Evolutionary conservation across 495 filamentous ascomycete genomes (phyloP).

Genomic region (Rusavskia elegans): DNA sequence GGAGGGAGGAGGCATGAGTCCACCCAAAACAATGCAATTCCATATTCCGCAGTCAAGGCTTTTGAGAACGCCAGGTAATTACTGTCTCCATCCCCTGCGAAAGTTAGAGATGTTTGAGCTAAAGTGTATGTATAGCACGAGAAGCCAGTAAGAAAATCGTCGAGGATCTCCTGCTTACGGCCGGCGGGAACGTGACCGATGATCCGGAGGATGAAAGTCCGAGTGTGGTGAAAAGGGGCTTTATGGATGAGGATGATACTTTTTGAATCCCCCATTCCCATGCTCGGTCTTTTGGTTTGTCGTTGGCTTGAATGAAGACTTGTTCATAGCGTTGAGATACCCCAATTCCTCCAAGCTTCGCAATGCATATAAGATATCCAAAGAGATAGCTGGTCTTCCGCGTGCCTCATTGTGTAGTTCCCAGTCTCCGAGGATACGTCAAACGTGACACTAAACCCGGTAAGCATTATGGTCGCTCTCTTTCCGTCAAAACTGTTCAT

Average conservation of each 20-base stretch:
- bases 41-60: slow-evolving; percentile 73
- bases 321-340: not conserved
- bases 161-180: slow-evolving; percentile 73
- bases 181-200: slow-evolving; percentile 49
- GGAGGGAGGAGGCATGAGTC: slow-evolving; percentile 52
- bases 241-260: slow-evolving; percentile 52
- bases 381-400: not conserved
- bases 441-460: too few species aligned
- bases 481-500: too few species aligned
- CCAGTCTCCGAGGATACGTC: too few species aligned
- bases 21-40: slow-evolving; percentile 96
- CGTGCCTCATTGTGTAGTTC: too few species aligned
- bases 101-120: too few species aligned
- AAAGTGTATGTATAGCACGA: slow-evolving; percentile 36
- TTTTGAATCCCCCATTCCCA: slow-evolving; percentile 29
- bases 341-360: not conserved
- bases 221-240: slow-evolving; percentile 53
- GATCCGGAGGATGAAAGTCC: slow-evolving; percentile 40
- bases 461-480: too few species aligned
- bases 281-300: too few species aligned
- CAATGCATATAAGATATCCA: not conserved
- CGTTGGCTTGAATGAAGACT: not conserved
- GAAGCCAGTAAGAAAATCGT: slow-evolving; percentile 90
- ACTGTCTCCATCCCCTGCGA: not conserved
- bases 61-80: slow-evolving; percentile 78